Percentiles rank a stretch among this genome's conserved stretches.
phyloP scores from a whole-genome alignment of 169 alveolate genomes.

The Hammondia hammondi region DNA sequence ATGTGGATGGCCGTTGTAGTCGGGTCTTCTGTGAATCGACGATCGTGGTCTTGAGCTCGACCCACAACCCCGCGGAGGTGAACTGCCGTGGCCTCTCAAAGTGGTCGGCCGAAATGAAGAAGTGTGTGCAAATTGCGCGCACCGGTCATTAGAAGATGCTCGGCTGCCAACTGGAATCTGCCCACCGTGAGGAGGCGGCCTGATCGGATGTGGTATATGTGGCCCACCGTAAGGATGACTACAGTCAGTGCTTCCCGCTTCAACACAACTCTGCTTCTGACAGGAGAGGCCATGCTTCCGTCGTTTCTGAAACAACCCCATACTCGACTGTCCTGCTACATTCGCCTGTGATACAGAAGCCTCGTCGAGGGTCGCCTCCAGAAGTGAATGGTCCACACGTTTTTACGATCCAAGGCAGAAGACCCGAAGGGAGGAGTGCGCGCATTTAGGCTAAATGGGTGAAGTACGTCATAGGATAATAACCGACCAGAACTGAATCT shows the following conservation, averaged over 20 bases:
- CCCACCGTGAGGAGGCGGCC: conserved; percentile 10
- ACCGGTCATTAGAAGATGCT: neutral
- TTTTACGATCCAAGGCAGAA: too few species aligned
- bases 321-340: too few species aligned
- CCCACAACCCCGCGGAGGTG: neutral
- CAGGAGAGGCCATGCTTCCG: neutral
- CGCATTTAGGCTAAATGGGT: too few species aligned
- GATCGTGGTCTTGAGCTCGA: neutral
- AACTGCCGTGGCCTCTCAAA: neutral
- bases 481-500: too few species aligned
- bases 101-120: neutral
- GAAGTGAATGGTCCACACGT: too few species aligned
- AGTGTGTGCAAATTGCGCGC: neutral
- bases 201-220: neutral
- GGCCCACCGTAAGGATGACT: neutral
- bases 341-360: too few species aligned
- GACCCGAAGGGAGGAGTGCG: too few species aligned
- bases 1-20: neutral
- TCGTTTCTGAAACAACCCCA: neutral
- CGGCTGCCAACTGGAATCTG: neutral
- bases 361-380: too few species aligned
- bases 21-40: neutral
- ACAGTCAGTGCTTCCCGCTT: too few species aligned
- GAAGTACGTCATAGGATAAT: too few species aligned
- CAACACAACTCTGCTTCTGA: too few species aligned